Base-by-base conservation (phyloP, 1,139 yeast species). In the Saccharomyces hybrid region DNA sequence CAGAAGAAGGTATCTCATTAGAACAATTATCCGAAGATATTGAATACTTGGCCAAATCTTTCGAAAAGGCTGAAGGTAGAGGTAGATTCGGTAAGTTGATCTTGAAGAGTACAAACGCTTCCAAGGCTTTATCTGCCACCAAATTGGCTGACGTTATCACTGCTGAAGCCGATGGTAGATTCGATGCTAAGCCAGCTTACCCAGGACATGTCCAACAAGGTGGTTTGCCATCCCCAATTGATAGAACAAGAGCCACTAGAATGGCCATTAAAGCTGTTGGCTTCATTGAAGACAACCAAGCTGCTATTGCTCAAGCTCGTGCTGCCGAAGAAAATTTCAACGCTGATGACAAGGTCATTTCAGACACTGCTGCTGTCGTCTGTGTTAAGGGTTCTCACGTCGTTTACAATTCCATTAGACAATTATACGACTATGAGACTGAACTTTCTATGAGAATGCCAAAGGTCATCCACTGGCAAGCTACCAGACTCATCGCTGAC, bases 181-280 rank as follows among this genome's bases (percentile, higher is more conserved):
- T 83, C 63, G 93, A 86, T 65, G 83, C 88, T 38, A 80, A 86
- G 66, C 82, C 90, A 5, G 93, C 93, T 2, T 76, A 84, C 57
- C 93, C 93, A 47, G 93, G 95, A 30, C 93, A 86, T 66, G 90
- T 86, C 48, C 93, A 86, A 73, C 93, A 86, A 70, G 95, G 95
- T 64, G 83, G 81, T 54, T 75, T 83, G n/a, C 93, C 95, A 56
- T 80, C 88, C 2, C 83, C 90, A 51, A 83, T 84, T 75, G 95
- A 86, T 67, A 77, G 95, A 71, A 82, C 86, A 8, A 76, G 78
- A 65, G 90, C 90, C 3, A 80, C 83, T 2, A 80, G 87, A 68
- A 81, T 84, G 59, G 85, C 90, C 0, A 79, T 85, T 54, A 82
- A 80, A 66, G 84, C 90, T 27, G 81, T 86, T 56, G 82, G 83